These are phyloP conservation scores for Fusarium torulosum DNA, from an alignment of 2,329 filamentous ascomycete species.

Conservation along the genomic window DNA sequence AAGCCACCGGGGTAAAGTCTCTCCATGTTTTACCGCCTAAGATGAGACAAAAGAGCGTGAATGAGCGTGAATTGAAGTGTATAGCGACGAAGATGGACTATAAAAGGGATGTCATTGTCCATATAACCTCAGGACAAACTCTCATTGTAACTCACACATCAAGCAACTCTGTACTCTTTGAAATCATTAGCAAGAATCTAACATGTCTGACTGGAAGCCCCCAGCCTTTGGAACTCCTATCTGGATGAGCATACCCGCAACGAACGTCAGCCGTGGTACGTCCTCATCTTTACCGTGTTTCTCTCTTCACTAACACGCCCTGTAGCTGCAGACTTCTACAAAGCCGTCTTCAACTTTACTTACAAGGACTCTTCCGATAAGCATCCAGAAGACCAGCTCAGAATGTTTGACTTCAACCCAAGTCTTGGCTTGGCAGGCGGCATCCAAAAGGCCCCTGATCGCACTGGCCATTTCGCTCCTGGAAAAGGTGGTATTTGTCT, in stretches of 20 bases:
- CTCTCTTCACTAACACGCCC: neutral
- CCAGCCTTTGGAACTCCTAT: constrained; percentile 48
- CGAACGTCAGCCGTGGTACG: constrained; percentile 46
- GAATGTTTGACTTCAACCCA: constrained; percentile 50
- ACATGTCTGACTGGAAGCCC: constrained; percentile 50
- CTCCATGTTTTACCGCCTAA: constrained; percentile 19
- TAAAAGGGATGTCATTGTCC: constrained; percentile 24
- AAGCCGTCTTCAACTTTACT: constrained; percentile 47
- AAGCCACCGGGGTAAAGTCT: constrained; percentile 44
- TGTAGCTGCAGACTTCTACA: constrained; percentile 49
- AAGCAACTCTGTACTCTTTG: neutral
- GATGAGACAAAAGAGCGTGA: neutral
- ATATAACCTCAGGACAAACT: constrained; percentile 4
- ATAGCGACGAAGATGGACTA: constrained; percentile 11
- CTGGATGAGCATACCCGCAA: constrained; percentile 50
- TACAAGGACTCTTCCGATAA: constrained; percentile 38
- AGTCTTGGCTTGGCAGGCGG: constrained; percentile 48
- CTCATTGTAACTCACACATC: neutral
- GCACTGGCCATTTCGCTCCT: constrained; percentile 41
- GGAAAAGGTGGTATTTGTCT: constrained; percentile 48
- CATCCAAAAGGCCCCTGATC: constrained; percentile 47
- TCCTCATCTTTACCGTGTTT: neutral
- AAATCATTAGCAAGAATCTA: neutral
- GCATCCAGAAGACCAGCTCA: constrained; percentile 28
- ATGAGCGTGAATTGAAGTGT: neutral